Evolutionary conservation across 2,329 filamentous ascomycete species (phyloP).

Genomic region (Cephalotrichum gorgonifer): DNA sequence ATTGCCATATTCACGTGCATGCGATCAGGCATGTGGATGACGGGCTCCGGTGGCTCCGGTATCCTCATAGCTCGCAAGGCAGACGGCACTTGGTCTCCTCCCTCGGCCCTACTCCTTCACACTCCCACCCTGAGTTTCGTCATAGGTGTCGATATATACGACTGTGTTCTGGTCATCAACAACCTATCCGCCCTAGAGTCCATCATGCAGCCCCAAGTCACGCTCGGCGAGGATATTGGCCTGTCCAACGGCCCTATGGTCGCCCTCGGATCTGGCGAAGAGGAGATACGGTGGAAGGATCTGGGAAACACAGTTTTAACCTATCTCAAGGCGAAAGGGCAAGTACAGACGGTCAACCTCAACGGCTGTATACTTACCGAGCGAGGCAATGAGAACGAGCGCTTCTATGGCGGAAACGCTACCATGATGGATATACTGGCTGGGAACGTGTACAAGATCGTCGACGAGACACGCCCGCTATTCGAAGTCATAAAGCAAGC

Average conservation of each 20-base stretch:
- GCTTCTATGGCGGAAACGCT: constrained; percentile 41
- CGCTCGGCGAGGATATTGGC: constrained; percentile 71
- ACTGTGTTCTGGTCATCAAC: constrained; percentile 90
- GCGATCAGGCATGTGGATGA: constrained; percentile 86
- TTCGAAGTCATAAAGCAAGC: constrained; percentile 81
- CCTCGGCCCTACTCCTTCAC: constrained; percentile 83
- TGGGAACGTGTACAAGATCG: constrained; percentile 42
- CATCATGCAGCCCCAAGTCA: constrained; percentile 70
- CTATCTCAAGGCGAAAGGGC: constrained; percentile 48
- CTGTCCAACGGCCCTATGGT: constrained; percentile 67
- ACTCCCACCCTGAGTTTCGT: constrained; percentile 83
- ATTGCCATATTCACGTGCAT: constrained; percentile 93
- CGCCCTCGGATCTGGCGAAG: constrained; percentile 38
- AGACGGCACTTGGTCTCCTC: constrained; percentile 84
- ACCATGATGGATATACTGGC: constrained; percentile 47
- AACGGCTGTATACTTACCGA: constrained; percentile 47
- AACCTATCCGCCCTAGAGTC: constrained; percentile 73
- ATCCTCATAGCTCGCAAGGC: constrained; percentile 74
- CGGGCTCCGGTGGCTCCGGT: constrained; percentile 82
- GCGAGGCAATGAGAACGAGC: constrained; percentile 48
- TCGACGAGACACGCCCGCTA: constrained; percentile 47
- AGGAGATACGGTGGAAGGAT: constrained; percentile 39
- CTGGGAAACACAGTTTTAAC: constrained; percentile 44
- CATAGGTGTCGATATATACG: constrained; percentile 88
- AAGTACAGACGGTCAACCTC: constrained; percentile 42